These are phyloP conservation scores for Neurospora tetrasperma DNA, from an alignment of 495 filamentous ascomycete species.

Conservation along the genomic window DNA sequence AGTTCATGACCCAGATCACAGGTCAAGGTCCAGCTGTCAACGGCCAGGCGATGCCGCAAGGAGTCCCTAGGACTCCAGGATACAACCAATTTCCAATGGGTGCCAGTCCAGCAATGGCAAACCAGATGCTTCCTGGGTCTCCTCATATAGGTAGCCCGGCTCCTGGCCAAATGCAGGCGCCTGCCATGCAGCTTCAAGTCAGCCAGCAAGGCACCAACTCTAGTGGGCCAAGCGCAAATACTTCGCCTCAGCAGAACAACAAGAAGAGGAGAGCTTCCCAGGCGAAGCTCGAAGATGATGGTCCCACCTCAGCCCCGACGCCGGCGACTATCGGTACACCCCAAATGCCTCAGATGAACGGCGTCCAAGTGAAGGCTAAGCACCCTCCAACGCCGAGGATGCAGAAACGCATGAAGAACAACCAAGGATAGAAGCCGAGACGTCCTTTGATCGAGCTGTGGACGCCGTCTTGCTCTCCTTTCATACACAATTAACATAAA, in stretches of 20 bases:
- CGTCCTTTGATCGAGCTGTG: background rate
- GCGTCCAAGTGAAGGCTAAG: constrained; percentile 29
- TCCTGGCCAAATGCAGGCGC: constrained; percentile 48
- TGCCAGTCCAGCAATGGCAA: constrained; percentile 44
- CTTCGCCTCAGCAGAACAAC: constrained; percentile 69
- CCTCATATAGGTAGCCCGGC: constrained; percentile 50
- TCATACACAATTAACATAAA: background rate
- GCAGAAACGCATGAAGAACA: constrained; percentile 35
- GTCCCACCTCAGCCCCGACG: constrained; percentile 35
- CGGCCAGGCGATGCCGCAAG: constrained; percentile 31
- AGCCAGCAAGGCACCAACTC: constrained; percentile 61
- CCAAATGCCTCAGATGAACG: constrained; percentile 40
- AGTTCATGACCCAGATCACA: constrained; percentile 42
- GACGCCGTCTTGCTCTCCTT: background rate
- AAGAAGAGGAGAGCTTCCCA: constrained; percentile 68
- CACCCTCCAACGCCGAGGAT: constrained; percentile 38
- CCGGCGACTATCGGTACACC: constrained; percentile 28
- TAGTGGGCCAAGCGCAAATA: constrained; percentile 70
- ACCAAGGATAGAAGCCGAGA: constrained; percentile 14
- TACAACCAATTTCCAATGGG: constrained; percentile 42
- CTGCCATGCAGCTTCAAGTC: constrained; percentile 61
- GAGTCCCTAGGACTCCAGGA: constrained; percentile 36
- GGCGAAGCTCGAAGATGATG: constrained; percentile 66
- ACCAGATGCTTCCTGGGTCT: constrained; percentile 49
- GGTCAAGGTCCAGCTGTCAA: constrained; percentile 24